These are phyloP conservation scores for Candida insectorum DNA, from an alignment of 805 yeast genomes.

Conservation along the genomic window DNA sequence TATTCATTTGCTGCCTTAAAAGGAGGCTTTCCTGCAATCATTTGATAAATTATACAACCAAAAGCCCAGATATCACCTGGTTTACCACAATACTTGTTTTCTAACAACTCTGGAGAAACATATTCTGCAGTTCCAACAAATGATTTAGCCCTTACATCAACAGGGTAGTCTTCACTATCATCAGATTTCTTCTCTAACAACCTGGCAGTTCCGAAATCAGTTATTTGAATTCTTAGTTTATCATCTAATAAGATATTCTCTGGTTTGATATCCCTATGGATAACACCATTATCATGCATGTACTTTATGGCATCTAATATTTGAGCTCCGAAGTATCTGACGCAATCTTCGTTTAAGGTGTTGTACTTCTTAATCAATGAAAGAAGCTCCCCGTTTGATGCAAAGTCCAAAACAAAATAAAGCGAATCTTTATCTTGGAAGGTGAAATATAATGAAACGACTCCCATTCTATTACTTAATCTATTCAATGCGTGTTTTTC, in stretches of 20 bases:
- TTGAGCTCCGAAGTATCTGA: conserved; percentile 69
- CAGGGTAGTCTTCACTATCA: conserved; percentile 53
- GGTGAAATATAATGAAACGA: conserved; percentile 69
- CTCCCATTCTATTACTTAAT: conserved; percentile 57
- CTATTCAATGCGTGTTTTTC: conserved; percentile 78
- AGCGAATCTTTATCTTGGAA: conserved; percentile 74
- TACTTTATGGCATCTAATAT: conserved; percentile 67
- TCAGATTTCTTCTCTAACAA: conserved; percentile 51
- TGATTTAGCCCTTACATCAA: conserved; percentile 68
- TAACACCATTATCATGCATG: conserved; percentile 72
- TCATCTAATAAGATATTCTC: conserved; percentile 71
- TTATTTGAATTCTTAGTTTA: conserved; percentile 60
- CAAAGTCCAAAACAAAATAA: conserved; percentile 75
- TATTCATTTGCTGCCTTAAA: conserved; percentile 83
- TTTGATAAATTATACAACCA: conserved; percentile 58
- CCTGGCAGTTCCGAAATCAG: conserved; percentile 86
- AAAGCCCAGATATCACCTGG: conserved; percentile 62
- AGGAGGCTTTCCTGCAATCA: conserved; percentile 71
- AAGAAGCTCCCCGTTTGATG: conserved; percentile 74
- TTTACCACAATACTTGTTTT: conserved; percentile 64
- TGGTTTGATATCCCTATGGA: conserved; percentile 82
- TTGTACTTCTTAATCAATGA: conserved; percentile 65
- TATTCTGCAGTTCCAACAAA: conserved; percentile 80
- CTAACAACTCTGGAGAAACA: conserved; percentile 72
- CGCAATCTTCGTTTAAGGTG: conserved; percentile 67